Conservation (phyloP, 805 yeast genomes). For the Candida vaughaniae region DNA sequence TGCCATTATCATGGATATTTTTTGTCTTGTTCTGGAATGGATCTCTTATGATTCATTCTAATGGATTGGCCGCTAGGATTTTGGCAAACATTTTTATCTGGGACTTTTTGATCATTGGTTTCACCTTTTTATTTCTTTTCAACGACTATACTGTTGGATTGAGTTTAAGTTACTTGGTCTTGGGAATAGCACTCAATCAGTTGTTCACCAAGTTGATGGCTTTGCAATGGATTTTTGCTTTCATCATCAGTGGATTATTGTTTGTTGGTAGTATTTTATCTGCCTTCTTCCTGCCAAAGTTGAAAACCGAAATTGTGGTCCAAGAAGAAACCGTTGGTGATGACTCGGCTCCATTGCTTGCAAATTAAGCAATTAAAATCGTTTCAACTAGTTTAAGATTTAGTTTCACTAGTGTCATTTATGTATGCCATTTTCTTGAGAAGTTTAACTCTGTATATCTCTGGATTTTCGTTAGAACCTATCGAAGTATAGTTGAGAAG, state of each 20-base stretch:
- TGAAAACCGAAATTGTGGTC: conserved; percentile 13
- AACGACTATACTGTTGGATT: conserved; percentile 74
- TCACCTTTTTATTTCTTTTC: conserved; percentile 51
- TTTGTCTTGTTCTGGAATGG: conserved; percentile 84
- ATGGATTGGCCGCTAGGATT: conserved; percentile 58
- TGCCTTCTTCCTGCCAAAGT: conserved; percentile 23
- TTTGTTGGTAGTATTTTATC: conserved; percentile 50
- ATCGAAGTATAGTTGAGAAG: conserved; percentile 54
- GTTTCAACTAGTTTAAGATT: too few species aligned
- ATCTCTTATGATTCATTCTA: conserved; percentile 68
- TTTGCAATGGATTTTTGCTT: conserved; percentile 84
- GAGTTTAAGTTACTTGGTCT: conserved; percentile 52
- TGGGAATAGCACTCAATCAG: conserved; percentile 73
- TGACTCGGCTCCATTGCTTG: conserved; percentile 37
- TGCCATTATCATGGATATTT: conserved; percentile 74
- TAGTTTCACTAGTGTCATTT: neutral
- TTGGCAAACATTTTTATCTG: conserved; percentile 74
- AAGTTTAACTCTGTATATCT: conserved; percentile 27
- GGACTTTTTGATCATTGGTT: conserved; percentile 71
- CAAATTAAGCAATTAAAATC: neutral
- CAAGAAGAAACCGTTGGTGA: conserved; percentile 14
- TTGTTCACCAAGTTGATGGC: conserved; percentile 67
- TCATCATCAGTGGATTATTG: conserved; percentile 58
- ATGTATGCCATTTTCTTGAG: conserved; percentile 32
- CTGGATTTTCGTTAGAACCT: conserved; percentile 44